phyloP scores from a whole-genome alignment of 2,329 filamentous ascomycete genomes.

The Pseudogymnoascus sp. region DNA sequence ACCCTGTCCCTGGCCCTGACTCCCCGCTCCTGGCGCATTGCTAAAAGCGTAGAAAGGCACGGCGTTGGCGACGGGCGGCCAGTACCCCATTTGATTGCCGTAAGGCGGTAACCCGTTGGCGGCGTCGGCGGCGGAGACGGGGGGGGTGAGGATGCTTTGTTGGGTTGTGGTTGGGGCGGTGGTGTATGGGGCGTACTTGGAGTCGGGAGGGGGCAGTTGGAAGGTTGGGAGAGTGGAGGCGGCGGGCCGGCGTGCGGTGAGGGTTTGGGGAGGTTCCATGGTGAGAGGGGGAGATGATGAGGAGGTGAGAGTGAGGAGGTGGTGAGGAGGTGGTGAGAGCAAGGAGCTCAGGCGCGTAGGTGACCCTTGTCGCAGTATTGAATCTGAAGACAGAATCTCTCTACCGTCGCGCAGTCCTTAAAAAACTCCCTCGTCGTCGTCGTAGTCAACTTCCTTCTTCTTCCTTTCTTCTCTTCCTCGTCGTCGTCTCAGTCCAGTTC shows the following conservation, averaged over 20 bases:
- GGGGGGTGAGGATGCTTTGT: conserved; percentile 33
- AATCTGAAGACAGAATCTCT: neutral
- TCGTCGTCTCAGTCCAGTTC: too few relatives aligned
- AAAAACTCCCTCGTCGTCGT: neutral
- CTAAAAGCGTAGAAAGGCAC: neutral
- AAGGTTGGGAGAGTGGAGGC: conserved; percentile 60
- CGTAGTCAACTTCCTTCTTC: neutral
- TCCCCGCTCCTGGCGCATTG: neutral
- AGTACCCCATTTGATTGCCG: conserved; percentile 35
- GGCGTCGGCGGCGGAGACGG: conserved; percentile 45
- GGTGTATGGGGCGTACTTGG: conserved; percentile 46
- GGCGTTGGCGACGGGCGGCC: neutral
- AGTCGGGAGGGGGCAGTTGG: conserved; percentile 56
- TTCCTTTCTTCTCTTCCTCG: neutral
- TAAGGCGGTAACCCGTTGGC: conserved; percentile 47
- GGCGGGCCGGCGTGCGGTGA: conserved; percentile 62
- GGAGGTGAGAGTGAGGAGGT: conserved; percentile 13
- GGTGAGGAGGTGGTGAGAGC: neutral
- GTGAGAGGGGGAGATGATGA: conserved; percentile 25
- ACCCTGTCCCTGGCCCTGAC: neutral
- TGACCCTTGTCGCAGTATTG: too few relatives aligned
- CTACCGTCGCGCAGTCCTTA: too few relatives aligned
- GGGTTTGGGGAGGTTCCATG: conserved; percentile 54
- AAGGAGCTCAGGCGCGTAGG: too few relatives aligned
- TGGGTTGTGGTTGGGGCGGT: conserved; percentile 34